Evolutionary conservation across 176 grass and related monocot species (phyloP), one percentile per base, ranked within the genome.

Genomic region (Rhipidocladum racemiflorum): DNA sequence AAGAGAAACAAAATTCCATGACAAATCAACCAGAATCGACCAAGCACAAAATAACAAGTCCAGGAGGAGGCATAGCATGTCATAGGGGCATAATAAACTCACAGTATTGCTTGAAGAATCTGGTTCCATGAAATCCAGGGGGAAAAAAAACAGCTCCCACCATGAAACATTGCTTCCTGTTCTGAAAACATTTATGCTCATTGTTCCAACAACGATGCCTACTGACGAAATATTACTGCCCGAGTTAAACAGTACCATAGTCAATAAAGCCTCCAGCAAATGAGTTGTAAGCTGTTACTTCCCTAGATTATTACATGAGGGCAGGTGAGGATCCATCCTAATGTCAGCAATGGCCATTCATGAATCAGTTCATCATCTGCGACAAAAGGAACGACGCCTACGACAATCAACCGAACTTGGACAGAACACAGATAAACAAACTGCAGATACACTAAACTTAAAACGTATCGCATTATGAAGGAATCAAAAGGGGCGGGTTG

Each of bases 391-490:
- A 72, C 39, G 28, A 30, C 4, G 2, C 42, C 14, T 34, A 27
- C 1, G 61, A 25, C 29, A 68, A 74, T 29, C 76, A 84, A n/a
- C 8, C 80, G 35, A 53, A 51, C 18, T 24, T 72, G 16, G 28
- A 78, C 76, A 35, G 24, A 75, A 56, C 18, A 35, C 9, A 27
- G 49, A 45, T 14, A 79, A 54, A 76, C 42, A 76, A 84, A 70
- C 30, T 48, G 14, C 3, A 55, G 48, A 36, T 17, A 17, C 39
- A 57, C n/a, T 21, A 18, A 20, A 57, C n/a, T 21, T 13, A 20
- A 68, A 50, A 50, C 17, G 50, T 30, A 49, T 55, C 54, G 23
- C 44, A 17, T 51, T 72, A 64, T 14, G 5, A 69, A 70, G 29
- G 40, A 65, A 53, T 45, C 49, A 8, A 0, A 59, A 8, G 0